phyloP scores from a whole-genome alignment of 345 rosid genomes.

The Citrus sp. region DNA sequence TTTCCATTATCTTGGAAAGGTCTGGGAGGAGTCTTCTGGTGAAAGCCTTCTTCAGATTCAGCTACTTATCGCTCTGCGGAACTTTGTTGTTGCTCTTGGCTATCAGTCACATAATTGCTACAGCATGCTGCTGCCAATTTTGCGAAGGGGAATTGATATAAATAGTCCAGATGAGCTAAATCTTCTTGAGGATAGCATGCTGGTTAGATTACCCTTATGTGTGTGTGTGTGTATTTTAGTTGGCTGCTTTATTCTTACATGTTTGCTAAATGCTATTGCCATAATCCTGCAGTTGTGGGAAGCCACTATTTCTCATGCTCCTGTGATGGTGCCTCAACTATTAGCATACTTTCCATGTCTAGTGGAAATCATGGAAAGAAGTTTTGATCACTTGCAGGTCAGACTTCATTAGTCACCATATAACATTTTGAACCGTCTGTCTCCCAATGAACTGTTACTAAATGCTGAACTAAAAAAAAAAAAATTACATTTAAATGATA shows the following conservation, averaged over 20 bases:
- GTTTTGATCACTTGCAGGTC: constrained; percentile 95
- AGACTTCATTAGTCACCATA: constrained; percentile 8
- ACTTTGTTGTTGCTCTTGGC: constrained; percentile 87
- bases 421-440: not conserved
- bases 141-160: constrained; percentile 80
- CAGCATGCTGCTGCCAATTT: constrained; percentile 73
- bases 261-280: constrained; percentile 11
- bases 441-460: not conserved
- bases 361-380: constrained; percentile 79
- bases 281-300: constrained; percentile 88
- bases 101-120: constrained; percentile 84
- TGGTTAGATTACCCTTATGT: constrained; percentile 44
- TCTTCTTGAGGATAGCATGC: constrained; percentile 93
- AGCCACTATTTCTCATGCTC: constrained; percentile 83
- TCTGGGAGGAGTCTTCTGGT: constrained; percentile 96
- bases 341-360: constrained; percentile 72
- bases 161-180: constrained; percentile 88
- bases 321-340: constrained; percentile 85
- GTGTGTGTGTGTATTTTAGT: not conserved
- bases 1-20: constrained; percentile 37
- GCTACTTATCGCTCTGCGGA: constrained; percentile 88
- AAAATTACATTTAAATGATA: not conserved
- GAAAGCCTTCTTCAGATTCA: constrained; percentile 98
- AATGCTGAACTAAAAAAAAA: not conserved
- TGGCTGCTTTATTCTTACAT: constrained; percentile 13